These are phyloP conservation scores for Cymodocea nodosa DNA, from an alignment of 116 monocot genomes.

Conservation along the genomic window DNA sequence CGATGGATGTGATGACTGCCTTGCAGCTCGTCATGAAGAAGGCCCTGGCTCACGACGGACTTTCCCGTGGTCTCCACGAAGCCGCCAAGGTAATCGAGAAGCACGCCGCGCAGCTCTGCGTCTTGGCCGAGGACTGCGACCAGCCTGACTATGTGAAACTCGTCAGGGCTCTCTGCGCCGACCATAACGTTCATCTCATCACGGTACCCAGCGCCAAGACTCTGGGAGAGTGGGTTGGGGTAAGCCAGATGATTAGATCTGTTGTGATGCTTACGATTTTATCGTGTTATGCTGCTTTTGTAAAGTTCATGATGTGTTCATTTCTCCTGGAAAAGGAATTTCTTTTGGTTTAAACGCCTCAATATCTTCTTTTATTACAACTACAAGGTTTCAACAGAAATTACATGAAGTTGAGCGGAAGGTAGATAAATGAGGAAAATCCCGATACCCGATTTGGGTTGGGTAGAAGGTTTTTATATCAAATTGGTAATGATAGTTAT, in stretches of 20 bases:
- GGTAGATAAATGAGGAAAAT: too few species aligned
- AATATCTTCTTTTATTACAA: too few species aligned
- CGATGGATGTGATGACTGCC: slow-evolving; percentile 78
- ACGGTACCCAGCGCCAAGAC: slow-evolving; percentile 71
- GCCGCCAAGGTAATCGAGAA: slow-evolving; percentile 81
- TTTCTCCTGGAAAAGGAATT: not conserved
- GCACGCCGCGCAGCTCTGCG: slow-evolving; percentile 72
- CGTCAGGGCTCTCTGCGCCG: slow-evolving; percentile 72
- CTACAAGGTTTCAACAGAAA: too few species aligned
- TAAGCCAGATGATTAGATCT: slow-evolving; percentile 19
- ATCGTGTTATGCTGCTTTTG: too few species aligned
- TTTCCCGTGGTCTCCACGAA: slow-evolving; percentile 67
- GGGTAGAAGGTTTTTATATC: too few species aligned
- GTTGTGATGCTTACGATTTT: not conserved
- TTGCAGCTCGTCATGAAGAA: slow-evolving; percentile 79
- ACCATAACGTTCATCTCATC: slow-evolving; percentile 76
- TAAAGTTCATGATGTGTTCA: not conserved
- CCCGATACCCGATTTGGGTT: too few species aligned
- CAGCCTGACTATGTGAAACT: slow-evolving; percentile 86
- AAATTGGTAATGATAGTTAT: too few species aligned
- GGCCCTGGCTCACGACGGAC: slow-evolving; percentile 61
- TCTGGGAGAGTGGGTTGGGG: slow-evolving; percentile 88
- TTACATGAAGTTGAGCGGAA: too few species aligned
- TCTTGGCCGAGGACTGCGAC: slow-evolving; percentile 78
- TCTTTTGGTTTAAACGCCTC: too few species aligned